These are phyloP conservation scores for Ophiocordyceps australis DNA, from an alignment of 2,329 filamentous ascomycete species.

Conservation along the genomic window DNA sequence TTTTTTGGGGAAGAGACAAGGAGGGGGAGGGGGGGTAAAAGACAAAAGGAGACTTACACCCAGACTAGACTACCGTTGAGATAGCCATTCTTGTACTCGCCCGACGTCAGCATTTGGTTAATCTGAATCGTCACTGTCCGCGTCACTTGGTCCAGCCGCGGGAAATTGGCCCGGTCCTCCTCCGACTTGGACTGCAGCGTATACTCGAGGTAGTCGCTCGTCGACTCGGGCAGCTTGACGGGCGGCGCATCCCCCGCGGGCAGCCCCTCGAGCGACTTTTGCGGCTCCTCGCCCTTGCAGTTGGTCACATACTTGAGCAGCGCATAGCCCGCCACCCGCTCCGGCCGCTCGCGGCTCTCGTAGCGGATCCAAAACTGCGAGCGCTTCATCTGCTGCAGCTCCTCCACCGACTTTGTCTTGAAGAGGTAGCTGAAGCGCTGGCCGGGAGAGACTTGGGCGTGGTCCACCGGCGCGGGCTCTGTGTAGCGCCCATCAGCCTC, in stretches of 20 bases:
- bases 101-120: conserved; percentile 17
- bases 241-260: conserved; percentile 4
- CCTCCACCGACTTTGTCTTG: conserved; percentile 25
- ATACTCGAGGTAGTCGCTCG: conserved; percentile 24
- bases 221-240: conserved; percentile 14
- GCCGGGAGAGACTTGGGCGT: conserved; percentile 36
- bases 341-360: conserved; percentile 30
- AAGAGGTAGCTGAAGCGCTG: conserved; percentile 43
- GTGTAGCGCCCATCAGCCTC: conserved; percentile 40
- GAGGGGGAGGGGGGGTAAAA: too few species aligned
- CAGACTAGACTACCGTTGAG: conserved; percentile 14
- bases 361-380: conserved; percentile 26
- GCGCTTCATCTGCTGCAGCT: conserved; percentile 16
- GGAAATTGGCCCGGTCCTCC: conserved; percentile 10
- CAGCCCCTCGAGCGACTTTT: conserved; percentile 1
- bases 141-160: conserved; percentile 25
- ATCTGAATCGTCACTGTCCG: conserved; percentile 27
- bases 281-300: conserved; percentile 1
- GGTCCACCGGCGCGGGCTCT: conserved; percentile 21
- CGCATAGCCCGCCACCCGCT: conserved; percentile 2
- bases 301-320: conserved; percentile 1
- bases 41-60: conserved; percentile 10
- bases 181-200: conserved; percentile 17
- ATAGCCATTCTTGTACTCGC: conserved; percentile 9
- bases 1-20: too few species aligned